phyloP scores from a whole-genome alignment of 2,329 filamentous ascomycete species.

The Exophiala mesophila region DNA sequence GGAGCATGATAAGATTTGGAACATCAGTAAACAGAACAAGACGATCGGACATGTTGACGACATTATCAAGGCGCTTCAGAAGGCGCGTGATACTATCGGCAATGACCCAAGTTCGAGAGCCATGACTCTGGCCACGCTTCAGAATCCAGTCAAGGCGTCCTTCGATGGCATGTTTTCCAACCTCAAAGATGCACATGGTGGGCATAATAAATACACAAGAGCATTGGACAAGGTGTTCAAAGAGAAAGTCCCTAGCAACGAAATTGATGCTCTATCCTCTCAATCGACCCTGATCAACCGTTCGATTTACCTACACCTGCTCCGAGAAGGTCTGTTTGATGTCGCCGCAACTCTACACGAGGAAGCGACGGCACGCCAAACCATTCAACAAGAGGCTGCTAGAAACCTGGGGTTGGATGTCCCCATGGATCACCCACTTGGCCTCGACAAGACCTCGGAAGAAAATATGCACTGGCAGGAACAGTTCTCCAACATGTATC shows the following conservation, averaged over 20 bases:
- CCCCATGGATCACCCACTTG: constrained; percentile 23
- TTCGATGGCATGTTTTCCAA: constrained; percentile 77
- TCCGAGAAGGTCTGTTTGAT: constrained; percentile 88
- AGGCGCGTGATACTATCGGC: constrained; percentile 68
- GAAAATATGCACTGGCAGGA: constrained; percentile 51
- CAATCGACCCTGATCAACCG: constrained; percentile 78
- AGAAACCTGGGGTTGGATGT: constrained; percentile 31
- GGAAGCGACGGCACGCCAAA: constrained; percentile 47
- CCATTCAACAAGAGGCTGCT: constrained; percentile 27
- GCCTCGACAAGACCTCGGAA: constrained; percentile 21
- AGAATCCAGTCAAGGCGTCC: constrained; percentile 75
- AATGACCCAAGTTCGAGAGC: constrained; percentile 67
- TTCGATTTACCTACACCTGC: constrained; percentile 91
- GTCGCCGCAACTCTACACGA: constrained; percentile 80
- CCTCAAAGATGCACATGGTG: constrained; percentile 75
- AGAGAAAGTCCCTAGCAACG: constrained; percentile 65
- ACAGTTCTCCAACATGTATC: constrained; percentile 85
- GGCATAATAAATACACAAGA: constrained; percentile 78
- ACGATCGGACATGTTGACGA: constrained; percentile 76
- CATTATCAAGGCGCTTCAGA: constrained; percentile 70
- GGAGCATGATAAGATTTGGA: constrained; percentile 68
- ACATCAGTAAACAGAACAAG: constrained; percentile 63
- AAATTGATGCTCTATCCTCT: constrained; percentile 72
- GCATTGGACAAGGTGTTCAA: constrained; percentile 75
- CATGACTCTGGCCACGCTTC: constrained; percentile 73